Base-by-base conservation (phyloP, 257 asterid species). In the Salvia miltiorrhiza region DNA sequence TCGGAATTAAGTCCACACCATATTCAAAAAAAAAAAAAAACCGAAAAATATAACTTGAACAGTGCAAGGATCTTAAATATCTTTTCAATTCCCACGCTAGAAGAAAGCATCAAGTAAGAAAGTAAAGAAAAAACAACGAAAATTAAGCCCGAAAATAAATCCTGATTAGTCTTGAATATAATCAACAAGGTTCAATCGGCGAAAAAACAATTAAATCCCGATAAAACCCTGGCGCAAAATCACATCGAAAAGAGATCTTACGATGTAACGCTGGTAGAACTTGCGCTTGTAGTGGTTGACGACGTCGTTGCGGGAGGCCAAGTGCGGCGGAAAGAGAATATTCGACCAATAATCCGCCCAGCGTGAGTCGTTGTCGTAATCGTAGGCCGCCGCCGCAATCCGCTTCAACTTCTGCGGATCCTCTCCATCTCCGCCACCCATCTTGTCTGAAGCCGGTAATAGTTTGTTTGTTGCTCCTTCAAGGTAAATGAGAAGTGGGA, bases 291-390 rank as follows among this genome's bases (percentile, higher is more conserved):
- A 93, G 87, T 90, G 96, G 17, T 83, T 60, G 57, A 83, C 88
- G 76, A 90, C 95, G 73, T 88, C 96, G 75, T 72, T 63, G 54
- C 94, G 92, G 67, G 97, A 85, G 47, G 87, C 88, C 92, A 93
- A 80, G 69, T 83, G 86, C 0, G 98, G 97, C 40, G 97, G 98
- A 70, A 93, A 87, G 28, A 93, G 90, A n/a, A 93, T 84, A 75
- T 93, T 87, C 48, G 97, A 90, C 98, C 98, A 90, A 58, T 93
- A 93, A 39, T 82, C 96, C 60, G 92, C 81, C 97, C 97, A 93
- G 73, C 86, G 86, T 0, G 92, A 52, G 76, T 93, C 98, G 82
- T 71, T 79, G 8, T 93, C 98, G 86, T 93, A 90, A 71, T 90
- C 97, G 78, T 84, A 90, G 14, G 96, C 86, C 73, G 88, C 86